Evolutionary conservation across 495 filamentous ascomycete genomes (phyloP).

Genomic region (Podospora pseudoanserina): DNA sequence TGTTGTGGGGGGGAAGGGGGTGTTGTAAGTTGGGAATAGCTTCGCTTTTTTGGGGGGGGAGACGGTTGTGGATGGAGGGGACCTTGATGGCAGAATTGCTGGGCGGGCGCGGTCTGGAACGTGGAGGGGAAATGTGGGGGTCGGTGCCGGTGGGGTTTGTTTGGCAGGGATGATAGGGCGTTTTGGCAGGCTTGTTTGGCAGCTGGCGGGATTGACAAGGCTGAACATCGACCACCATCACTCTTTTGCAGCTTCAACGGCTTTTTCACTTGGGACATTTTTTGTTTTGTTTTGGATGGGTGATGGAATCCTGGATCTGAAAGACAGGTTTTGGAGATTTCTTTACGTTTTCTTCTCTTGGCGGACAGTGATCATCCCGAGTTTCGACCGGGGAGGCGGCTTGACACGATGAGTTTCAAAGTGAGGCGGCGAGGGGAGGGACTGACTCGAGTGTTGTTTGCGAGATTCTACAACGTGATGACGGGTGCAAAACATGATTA

Average conservation of each 20-base stretch:
- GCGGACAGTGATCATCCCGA: background rate
- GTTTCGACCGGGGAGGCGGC: conserved; percentile 3
- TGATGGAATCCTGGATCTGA: background rate
- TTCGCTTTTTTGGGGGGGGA: background rate
- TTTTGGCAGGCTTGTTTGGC: background rate
- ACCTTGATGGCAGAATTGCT: conserved; percentile 8
- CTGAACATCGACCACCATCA: background rate
- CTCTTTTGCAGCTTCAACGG: background rate
- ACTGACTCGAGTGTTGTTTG: conserved; percentile 1
- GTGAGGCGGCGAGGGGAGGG: background rate
- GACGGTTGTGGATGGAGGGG: background rate
- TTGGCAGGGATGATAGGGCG: background rate
- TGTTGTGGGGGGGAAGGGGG: background rate
- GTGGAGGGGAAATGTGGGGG: background rate
- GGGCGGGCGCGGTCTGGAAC: background rate
- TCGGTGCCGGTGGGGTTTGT: background rate
- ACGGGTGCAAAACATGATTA: background rate
- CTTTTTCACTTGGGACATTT: background rate
- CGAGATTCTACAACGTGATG: background rate
- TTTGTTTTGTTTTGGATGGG: background rate
- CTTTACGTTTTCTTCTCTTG: background rate
- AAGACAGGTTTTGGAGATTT: background rate
- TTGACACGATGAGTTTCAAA: conserved; percentile 2
- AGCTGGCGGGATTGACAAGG: background rate
- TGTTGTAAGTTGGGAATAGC: background rate